Evolutionary conservation across 192 early-diverging fungal genomes (phyloP), one percentile per base, ranked within the genome.

Genomic region (Backusella tarrabulga): DNA sequence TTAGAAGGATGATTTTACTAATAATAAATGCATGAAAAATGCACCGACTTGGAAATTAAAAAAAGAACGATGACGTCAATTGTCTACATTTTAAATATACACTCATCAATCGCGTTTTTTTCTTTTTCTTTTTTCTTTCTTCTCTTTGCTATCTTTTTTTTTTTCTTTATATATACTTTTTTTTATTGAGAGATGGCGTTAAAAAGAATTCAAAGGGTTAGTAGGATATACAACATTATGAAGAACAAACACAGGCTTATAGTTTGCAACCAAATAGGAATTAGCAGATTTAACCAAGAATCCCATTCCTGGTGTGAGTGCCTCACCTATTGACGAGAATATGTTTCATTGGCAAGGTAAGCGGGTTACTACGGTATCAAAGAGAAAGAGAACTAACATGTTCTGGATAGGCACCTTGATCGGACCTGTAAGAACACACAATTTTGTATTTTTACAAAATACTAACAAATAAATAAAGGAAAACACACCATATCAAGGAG

Each of bases 311-410:
- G 87, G 87, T 36, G 84, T 63, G 9, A 85, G 76, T 40, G 88
- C 87, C 1, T 85, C 78, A 0, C 89, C 90, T 21, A 71, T 86
- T 23, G 92, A 93, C 19, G 85, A 85, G 63, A 86, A 93, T 74
- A 21, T 93, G 54, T 87, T 92, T 41, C 81, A 87, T 72, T 95
- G 93, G 93, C 75, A 85, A 83, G 91, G 89, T 87, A 86, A 74
- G 72, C 32, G 12, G 15, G 44, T 29, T 29, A 26, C 23, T 26
- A 4, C 23, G 56, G 12, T n/a, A 1, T 29, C 23, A 67, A 36
- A 52, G 1, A 75, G 15, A 63, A 5, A 77, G 34, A 44, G 19
- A 42, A 1, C 46, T 63, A 29, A 63, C 56, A 21, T 63, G 4
- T 9, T 34, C 54, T 75, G 34, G 5, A 36, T 50, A 56, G 46